These are phyloP conservation scores for Fusarium continuum DNA, from an alignment of 2,329 filamentous ascomycete genomes.

Conservation along the genomic window DNA sequence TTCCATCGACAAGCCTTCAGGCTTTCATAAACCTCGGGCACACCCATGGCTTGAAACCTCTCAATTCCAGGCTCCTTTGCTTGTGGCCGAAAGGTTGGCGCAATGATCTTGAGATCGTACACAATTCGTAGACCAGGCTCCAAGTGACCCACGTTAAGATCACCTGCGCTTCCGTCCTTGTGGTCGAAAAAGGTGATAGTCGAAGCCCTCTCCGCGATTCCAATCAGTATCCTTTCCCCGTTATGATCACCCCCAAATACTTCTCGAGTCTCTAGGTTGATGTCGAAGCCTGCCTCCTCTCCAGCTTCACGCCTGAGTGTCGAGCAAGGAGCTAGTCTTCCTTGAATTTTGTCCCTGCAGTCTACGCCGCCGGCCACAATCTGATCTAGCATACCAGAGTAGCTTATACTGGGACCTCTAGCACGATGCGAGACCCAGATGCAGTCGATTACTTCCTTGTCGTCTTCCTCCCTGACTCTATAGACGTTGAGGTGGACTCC, in stretches of 20 bases:
- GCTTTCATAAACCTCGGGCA: constrained; percentile 45
- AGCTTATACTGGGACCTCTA: constrained; percentile 40
- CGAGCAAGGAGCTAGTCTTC: constrained; percentile 31
- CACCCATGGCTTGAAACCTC: constrained; percentile 41
- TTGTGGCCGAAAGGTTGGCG: constrained; percentile 35
- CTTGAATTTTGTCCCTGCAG: constrained; percentile 37
- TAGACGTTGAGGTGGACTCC: constrained; percentile 52
- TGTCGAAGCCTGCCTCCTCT: constrained; percentile 47
- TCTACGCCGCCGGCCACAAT: constrained; percentile 51
- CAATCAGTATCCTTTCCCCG: constrained; percentile 25
- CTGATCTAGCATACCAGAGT: constrained; percentile 50
- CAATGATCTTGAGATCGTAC: constrained; percentile 48
- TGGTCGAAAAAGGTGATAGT: constrained; percentile 49
- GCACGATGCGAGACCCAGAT: constrained; percentile 50
- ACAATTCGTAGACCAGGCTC: constrained; percentile 52
- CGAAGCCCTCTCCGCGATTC: constrained; percentile 36
- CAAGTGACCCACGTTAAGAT: constrained; percentile 45
- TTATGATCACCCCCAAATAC: constrained; percentile 20
- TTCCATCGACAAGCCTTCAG: constrained; percentile 47
- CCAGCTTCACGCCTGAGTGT: constrained; percentile 47
- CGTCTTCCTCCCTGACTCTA: constrained; percentile 39
- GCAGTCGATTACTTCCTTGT: constrained; percentile 34
- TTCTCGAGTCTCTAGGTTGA: constrained; percentile 14
- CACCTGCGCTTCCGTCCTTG: constrained; percentile 45
- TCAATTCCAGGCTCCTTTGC: constrained; percentile 44